A percentile compares a stretch with the other conserved stretches of the same genome.
Evolutionary conservation across 495 filamentous ascomycete species (phyloP).

Genomic region (Aspergillus diversus): DNA sequence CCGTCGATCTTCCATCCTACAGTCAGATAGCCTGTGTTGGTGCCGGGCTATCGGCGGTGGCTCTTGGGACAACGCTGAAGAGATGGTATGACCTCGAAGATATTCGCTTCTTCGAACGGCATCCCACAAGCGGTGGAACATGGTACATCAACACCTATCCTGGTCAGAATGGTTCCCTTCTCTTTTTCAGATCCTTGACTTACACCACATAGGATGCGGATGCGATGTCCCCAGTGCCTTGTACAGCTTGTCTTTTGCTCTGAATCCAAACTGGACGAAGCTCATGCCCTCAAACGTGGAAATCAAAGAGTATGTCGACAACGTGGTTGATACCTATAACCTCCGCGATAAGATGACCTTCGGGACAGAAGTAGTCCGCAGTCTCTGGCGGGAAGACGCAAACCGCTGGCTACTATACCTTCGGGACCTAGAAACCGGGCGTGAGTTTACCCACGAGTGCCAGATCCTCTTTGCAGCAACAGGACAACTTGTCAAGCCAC

Average conservation of each 20-base stretch:
- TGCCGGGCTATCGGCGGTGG: constrained; percentile 28
- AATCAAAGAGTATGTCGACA: constrained; percentile 48
- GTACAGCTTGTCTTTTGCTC: constrained; percentile 54
- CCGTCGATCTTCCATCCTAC: constrained; percentile 11
- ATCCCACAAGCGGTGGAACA: constrained; percentile 29
- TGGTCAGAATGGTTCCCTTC: constrained; percentile 16
- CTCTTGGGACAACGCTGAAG: constrained; percentile 32
- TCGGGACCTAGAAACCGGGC: constrained; percentile 34
- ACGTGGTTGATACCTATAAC: constrained; percentile 46
- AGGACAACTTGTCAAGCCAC: constrained; percentile 26
- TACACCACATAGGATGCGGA: constrained; percentile 22
- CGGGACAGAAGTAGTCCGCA: constrained; percentile 41
- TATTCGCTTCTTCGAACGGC: constrained; percentile 35
- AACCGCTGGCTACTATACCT: constrained; percentile 50
- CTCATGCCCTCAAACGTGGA: constrained; percentile 46
- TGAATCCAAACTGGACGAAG: constrained; percentile 49
- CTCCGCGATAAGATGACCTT: constrained; percentile 49
- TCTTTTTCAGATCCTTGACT: neutral
- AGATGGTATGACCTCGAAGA: constrained; percentile 35
- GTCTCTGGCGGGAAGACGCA: constrained; percentile 46
- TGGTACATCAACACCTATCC: constrained; percentile 37
- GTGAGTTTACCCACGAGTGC: constrained; percentile 35
- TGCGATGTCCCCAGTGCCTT: constrained; percentile 38
- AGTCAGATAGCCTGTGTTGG: constrained; percentile 36
- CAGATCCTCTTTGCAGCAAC: constrained; percentile 54